phyloP scores from a whole-genome alignment of 208 protist species.

The Trypanosomatidae sp. region DNA sequence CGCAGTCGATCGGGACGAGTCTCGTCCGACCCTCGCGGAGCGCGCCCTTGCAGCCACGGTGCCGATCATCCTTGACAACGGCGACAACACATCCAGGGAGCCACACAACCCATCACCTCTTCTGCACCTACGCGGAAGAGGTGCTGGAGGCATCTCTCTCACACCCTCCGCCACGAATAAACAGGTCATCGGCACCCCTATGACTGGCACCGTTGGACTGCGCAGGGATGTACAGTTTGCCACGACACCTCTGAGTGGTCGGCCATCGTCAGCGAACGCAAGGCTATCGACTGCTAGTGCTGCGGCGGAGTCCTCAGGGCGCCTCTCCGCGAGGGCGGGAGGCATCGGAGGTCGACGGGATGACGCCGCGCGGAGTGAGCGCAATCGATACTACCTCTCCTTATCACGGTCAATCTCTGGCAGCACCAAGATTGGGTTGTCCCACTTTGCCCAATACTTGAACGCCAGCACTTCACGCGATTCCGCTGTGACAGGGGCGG shows the following conservation, averaged over 20 bases:
- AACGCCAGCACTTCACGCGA: neutral
- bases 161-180: neutral
- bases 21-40: conserved; percentile 9
- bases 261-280: neutral
- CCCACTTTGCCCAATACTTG: conserved; percentile 20
- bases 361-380: conserved; percentile 1
- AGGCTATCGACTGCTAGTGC: neutral
- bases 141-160: neutral
- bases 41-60: neutral
- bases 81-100: neutral
- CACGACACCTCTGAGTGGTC: neutral
- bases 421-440: neutral
- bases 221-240: neutral
- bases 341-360: neutral
- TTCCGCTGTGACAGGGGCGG: neutral
- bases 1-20: conserved; percentile 10
- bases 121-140: neutral
- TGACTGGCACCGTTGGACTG: too few relatives aligned
- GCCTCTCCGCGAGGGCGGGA: neutral
- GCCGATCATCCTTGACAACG: neutral
- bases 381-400: conserved; percentile 8
- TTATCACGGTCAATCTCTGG: conserved; percentile 1
- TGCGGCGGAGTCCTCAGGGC: neutral
- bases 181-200: neutral
- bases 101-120: neutral